A percentile compares a stretch with the other conserved stretches of the same genome.
These are phyloP conservation scores for Sideroxylon spinosum DNA, from an alignment of 179 eudicot species.

Conservation along the genomic window DNA sequence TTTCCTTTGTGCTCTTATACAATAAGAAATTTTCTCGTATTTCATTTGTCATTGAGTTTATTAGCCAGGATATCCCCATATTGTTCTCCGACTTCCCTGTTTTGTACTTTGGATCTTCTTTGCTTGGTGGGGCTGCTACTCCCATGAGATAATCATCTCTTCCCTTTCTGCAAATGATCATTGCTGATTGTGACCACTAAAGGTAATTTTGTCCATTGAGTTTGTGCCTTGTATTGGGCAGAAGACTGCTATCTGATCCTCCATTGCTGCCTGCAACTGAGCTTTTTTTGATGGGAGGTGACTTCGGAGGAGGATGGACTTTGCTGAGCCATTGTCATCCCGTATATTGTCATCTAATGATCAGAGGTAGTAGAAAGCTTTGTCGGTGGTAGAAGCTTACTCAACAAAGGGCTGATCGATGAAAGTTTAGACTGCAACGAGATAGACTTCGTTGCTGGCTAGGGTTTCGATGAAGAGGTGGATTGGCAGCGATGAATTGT, in stretches of 20 bases:
- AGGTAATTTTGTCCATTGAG: conserved; percentile 14
- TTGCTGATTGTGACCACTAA: conserved; percentile 14
- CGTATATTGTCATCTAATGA: conserved; percentile 1
- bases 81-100: too few species aligned
- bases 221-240: conserved; percentile 12
- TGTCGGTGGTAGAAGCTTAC: too few species aligned
- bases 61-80: too few species aligned
- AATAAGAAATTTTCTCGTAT: background rate
- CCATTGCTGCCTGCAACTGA: background rate
- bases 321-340: background rate
- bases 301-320: background rate
- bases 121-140: background rate
- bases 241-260: background rate
- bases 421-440: too few species aligned
- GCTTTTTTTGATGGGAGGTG: background rate
- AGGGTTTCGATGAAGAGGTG: too few species aligned
- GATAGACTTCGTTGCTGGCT: too few species aligned
- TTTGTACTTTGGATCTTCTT: background rate
- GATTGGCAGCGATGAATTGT: too few species aligned
- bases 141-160: conserved; percentile 10
- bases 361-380: background rate
- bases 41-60: conserved; percentile 1
- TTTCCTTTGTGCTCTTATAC: background rate
- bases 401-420: too few species aligned
- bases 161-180: conserved; percentile 5